These are phyloP conservation scores for Malassezia brasiliensis DNA, from an alignment of 1,284 basidiomycete genomes.

Conservation along the genomic window DNA sequence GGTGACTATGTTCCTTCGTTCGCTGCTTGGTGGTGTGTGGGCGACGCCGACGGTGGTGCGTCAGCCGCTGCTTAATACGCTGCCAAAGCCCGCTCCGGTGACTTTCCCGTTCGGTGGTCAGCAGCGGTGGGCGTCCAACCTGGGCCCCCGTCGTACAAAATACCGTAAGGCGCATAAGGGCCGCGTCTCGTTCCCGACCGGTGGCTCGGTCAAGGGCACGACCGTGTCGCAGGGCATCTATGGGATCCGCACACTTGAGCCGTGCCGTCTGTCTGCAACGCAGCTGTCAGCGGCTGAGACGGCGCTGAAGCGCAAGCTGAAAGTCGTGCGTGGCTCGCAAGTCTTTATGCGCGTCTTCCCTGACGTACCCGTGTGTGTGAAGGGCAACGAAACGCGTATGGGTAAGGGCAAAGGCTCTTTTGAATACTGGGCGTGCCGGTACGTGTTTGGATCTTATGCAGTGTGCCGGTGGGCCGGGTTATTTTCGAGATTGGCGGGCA, in stretches of 20 bases:
- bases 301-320: conserved; percentile 80
- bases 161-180: conserved; percentile 81
- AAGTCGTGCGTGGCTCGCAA: conserved; percentile 78
- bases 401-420: conserved; percentile 97
- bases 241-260: conserved; percentile 79
- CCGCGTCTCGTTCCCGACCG: conserved; percentile 55
- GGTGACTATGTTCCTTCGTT: not conserved
- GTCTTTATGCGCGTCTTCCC: conserved; percentile 86
- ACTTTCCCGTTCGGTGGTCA: conserved; percentile 18
- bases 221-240: conserved; percentile 83
- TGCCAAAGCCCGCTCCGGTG: too few relatives aligned
- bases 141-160: conserved; percentile 72
- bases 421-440: conserved; percentile 94
- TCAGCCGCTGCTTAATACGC: too few relatives aligned
- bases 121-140: conserved; percentile 54
- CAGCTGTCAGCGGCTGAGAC: conserved; percentile 79
- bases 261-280: conserved; percentile 76
- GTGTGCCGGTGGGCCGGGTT: conserved; percentile 81
- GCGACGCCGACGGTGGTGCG: too few relatives aligned
- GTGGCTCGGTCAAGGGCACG: conserved; percentile 86
- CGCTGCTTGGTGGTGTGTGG: not conserved
- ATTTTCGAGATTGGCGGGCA: conserved; percentile 88
- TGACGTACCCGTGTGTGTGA: conserved; percentile 91
- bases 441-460: conserved; percentile 49
- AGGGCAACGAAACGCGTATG: conserved; percentile 99